Evolutionary conservation across 1,139 yeast genomes (phyloP), one percentile per base, ranked within the genome.

Genomic region (Geotrichum citri-aurantii): DNA sequence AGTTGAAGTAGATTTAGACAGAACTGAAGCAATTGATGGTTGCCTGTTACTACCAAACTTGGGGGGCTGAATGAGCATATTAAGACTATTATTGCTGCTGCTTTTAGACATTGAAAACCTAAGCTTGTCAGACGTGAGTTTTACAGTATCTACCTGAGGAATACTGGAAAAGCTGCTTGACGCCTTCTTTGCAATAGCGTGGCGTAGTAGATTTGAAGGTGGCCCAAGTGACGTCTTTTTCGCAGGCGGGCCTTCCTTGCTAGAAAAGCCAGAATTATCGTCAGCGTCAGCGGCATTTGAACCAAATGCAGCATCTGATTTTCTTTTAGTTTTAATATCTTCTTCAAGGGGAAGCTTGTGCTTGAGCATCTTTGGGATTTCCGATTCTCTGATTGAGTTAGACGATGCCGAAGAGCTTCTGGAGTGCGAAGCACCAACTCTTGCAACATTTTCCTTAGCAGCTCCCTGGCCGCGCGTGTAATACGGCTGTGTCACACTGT

Each of bases 131-230:
- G 64, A 68, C 6, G 75, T 69, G 54, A 71, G 71, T 61, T 71
- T 73, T 48, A 74, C 73, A 2, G 72, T 69, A 12, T 73, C 76
- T 2, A 69, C 75, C 27, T 62, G 63, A 4, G 76, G 73, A 1
- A 59, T 44, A n/a, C 54, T 50, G 14, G 52, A 17, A 19, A 50
- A 50, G 24, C n/a, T 40, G 4, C 33, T 40, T 12, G 48, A n/a
- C 7, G 51, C 52, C 46, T 56, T 50, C 27, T 55, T 58, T 17
- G 48, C 48, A 8, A 54, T 50, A 2, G 59, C 52, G 23, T 48
- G 54, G 48, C 58, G 52, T 48, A 54, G 55, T 1, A 58, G 44
- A 37, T 54, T 55, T 17, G 58, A 52, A 5, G 59, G 50, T 8
- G 61, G 54, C 0, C 58, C 56, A 49, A 55, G 56, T 19, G 61